phyloP scores from a whole-genome alignment of 805 yeast species.

The Saccharomyces cerevisiae region DNA sequence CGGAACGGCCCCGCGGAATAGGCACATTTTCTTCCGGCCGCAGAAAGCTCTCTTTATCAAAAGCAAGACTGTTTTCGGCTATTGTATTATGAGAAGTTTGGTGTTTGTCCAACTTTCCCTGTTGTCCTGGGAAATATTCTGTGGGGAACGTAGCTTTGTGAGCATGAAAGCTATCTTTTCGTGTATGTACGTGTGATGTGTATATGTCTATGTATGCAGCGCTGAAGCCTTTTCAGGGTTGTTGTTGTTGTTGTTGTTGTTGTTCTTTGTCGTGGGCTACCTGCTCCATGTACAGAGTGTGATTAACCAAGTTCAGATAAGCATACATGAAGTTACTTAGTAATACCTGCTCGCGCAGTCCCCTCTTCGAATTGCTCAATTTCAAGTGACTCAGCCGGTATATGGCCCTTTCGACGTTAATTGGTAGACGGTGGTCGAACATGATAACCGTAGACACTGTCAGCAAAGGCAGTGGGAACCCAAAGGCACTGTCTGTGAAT shows the following conservation, averaged over 20 bases:
- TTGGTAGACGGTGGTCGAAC: conserved; percentile 82
- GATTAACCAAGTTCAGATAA: conserved; percentile 88
- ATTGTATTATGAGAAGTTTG: background rate
- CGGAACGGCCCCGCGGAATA: background rate
- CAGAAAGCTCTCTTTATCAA: background rate
- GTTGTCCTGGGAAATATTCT: background rate
- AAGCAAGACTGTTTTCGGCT: background rate
- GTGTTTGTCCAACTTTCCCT: background rate
- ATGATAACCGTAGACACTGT: conserved; percentile 68
- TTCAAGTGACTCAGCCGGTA: conserved; percentile 88
- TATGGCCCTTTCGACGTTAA: conserved; percentile 93
- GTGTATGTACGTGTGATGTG: background rate
- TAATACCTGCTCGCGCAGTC: conserved; percentile 83
- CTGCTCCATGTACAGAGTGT: conserved; percentile 71
- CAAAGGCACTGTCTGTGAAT: conserved; percentile 74
- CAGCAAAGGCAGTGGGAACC: conserved; percentile 78
- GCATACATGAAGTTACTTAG: conserved; percentile 96
- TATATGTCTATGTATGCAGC: background rate
- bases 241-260: background rate
- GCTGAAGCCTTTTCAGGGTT: background rate
- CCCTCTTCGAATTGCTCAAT: conserved; percentile 87
- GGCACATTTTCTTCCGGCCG: background rate
- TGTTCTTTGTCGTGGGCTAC: conserved; percentile 31
- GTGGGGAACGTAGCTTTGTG: background rate
- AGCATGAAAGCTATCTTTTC: background rate